A percentile compares a stretch with the other conserved stretches of the same genome.
Evolutionary conservation across 2,329 filamentous ascomycete species (phyloP).

Genomic region (Penicillium olsonii): DNA sequence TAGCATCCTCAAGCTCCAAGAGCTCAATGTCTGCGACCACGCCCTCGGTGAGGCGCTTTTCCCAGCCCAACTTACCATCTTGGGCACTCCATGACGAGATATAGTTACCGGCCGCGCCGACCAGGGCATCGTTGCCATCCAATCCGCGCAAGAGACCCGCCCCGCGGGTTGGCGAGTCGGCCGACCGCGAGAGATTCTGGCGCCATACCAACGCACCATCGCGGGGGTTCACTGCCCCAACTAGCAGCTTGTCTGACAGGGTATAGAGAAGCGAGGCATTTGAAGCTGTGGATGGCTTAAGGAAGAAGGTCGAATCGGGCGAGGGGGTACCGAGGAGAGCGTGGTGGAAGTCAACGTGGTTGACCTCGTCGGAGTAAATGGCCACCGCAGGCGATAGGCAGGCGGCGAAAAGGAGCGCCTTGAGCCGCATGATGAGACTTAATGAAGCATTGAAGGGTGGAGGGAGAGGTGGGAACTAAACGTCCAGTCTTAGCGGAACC

Average conservation of each 20-base stretch:
- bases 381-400: constrained; percentile 60
- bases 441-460: constrained; percentile 34
- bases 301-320: constrained; percentile 87
- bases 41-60: constrained; percentile 57
- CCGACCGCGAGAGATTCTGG: constrained; percentile 64
- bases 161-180: constrained; percentile 15
- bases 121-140: constrained; percentile 75
- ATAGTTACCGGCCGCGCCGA: constrained; percentile 69
- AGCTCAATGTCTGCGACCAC: constrained; percentile 63
- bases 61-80: constrained; percentile 79
- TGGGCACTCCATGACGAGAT: constrained; percentile 82
- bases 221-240: constrained; percentile 87
- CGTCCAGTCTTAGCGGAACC: constrained; percentile 18
- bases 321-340: constrained; percentile 82
- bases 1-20: constrained; percentile 66
- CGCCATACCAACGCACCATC: constrained; percentile 86
- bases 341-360: constrained; percentile 89
- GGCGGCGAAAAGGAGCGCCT: constrained; percentile 41
- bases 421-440: constrained; percentile 40
- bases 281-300: constrained; percentile 76
- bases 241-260: constrained; percentile 76
- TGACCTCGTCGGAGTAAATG: constrained; percentile 88
- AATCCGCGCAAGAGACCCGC: constrained; percentile 64
- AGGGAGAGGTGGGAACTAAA: constrained; percentile 15
- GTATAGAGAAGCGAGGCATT: constrained; percentile 91